phyloP scores from a whole-genome alignment of 2,329 filamentous ascomycete species.

The Nothophoma quercina region DNA sequence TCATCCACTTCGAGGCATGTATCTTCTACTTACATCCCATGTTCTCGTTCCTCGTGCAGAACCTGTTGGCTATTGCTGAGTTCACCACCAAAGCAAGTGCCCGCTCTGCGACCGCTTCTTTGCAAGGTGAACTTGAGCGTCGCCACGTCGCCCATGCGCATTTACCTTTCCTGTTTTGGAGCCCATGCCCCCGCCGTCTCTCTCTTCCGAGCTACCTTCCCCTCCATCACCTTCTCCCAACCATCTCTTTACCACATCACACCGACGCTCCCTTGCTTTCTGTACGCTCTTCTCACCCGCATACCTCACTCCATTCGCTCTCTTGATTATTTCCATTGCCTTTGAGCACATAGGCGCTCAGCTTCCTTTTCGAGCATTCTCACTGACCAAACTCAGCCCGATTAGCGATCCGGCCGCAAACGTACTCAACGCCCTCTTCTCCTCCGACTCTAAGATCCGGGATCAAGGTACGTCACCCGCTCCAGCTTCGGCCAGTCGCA shows the following conservation, averaged over 20 bases:
- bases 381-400: conserved; percentile 24
- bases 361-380: conserved; percentile 11
- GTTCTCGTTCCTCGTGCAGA: background rate
- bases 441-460: conserved; percentile 10
- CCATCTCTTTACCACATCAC: background rate
- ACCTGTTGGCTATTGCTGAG: background rate
- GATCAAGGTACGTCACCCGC: conserved; percentile 24
- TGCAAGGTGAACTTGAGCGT: conserved; percentile 16
- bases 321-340: background rate
- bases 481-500: background rate
- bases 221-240: conserved; percentile 9
- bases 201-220: background rate
- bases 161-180: conserved; percentile 3
- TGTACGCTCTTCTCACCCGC: conserved; percentile 3
- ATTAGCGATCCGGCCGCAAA: conserved; percentile 19
- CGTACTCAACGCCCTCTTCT: conserved; percentile 9
- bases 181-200: conserved; percentile 8
- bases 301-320: background rate
- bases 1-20: conserved; percentile 9
- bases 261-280: conserved; percentile 7
- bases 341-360: conserved; percentile 17
- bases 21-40: background rate
- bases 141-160: conserved; percentile 19
- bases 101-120: conserved; percentile 10
- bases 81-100: conserved; percentile 13